phyloP scores from a whole-genome alignment of 2,329 filamentous ascomycete genomes.

The Alternaria dauci region DNA sequence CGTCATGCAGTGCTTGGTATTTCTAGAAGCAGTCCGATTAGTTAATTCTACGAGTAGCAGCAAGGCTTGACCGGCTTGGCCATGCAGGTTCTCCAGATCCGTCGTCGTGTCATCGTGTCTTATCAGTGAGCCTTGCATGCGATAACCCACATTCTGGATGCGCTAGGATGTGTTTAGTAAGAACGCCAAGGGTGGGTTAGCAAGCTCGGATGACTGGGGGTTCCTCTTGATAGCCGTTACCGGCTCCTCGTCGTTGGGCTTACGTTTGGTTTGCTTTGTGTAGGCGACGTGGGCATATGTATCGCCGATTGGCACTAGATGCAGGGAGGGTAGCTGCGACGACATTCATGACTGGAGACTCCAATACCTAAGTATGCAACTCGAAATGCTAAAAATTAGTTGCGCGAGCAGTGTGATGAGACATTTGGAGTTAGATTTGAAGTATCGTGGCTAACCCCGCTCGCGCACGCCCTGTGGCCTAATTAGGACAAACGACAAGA shows the following conservation, averaged over 20 bases:
- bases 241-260: neutral
- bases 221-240: neutral
- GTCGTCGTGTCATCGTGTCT: conserved; percentile 7
- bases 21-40: conserved; percentile 3
- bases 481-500: conserved; percentile 6
- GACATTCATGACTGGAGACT: neutral
- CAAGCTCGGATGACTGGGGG: neutral
- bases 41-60: conserved; percentile 4
- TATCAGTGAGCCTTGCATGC: conserved; percentile 21
- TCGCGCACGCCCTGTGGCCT: conserved; percentile 3
- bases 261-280: neutral
- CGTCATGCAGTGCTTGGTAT: conserved; percentile 15
- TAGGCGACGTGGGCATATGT: neutral
- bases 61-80: conserved; percentile 6
- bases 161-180: conserved; percentile 15
- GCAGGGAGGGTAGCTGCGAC: neutral
- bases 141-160: conserved; percentile 10
- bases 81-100: neutral
- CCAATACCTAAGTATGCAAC: neutral
- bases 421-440: neutral
- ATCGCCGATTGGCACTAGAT: neutral
- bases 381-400: neutral
- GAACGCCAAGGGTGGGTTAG: conserved; percentile 7
- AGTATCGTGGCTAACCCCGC: neutral
- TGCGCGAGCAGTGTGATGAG: neutral